Conservation (phyloP, 345 rosid genomes). For the Fremontodendron californicum region DNA sequence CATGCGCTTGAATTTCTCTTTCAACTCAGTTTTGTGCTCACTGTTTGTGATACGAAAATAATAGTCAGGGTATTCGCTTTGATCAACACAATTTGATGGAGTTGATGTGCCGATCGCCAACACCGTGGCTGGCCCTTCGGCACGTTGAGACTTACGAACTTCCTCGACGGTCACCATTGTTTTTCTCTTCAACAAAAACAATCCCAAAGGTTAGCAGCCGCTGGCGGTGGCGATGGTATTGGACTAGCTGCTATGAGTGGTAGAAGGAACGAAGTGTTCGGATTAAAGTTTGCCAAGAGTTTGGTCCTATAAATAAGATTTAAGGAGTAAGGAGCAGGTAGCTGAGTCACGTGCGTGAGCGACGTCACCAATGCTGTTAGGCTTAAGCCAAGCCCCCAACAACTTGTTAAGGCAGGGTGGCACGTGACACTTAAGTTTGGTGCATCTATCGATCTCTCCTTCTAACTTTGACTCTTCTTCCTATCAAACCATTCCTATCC, state of each 20-base stretch:
- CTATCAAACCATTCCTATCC: background rate
- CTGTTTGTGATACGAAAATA: too few relatives aligned
- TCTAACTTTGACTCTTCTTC: background rate
- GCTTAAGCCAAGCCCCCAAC: background rate
- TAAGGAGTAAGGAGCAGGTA: background rate
- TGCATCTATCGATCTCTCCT: background rate
- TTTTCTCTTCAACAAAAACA: background rate
- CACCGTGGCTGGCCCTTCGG: too few relatives aligned
- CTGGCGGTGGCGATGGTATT: background rate
- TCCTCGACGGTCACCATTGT: conserved; percentile 41
- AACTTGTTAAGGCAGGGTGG: background rate
- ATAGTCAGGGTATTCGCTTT: too few relatives aligned
- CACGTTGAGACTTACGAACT: too few relatives aligned
- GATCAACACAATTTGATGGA: too few relatives aligned
- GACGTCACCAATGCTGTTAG: background rate
- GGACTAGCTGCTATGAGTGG: background rate
- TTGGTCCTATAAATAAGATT: background rate
- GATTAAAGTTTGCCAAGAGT: background rate
- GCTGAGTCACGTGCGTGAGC: conserved; percentile 3
- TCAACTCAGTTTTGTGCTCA: too few relatives aligned
- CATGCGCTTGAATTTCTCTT: too few relatives aligned
- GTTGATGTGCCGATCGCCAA: too few relatives aligned
- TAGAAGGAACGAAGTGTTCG: background rate
- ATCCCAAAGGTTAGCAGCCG: background rate
- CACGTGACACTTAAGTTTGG: conserved; percentile 13